These are phyloP conservation scores for Diplodia mutila DNA, from an alignment of 2,329 filamentous ascomycete genomes.

Conservation along the genomic window DNA sequence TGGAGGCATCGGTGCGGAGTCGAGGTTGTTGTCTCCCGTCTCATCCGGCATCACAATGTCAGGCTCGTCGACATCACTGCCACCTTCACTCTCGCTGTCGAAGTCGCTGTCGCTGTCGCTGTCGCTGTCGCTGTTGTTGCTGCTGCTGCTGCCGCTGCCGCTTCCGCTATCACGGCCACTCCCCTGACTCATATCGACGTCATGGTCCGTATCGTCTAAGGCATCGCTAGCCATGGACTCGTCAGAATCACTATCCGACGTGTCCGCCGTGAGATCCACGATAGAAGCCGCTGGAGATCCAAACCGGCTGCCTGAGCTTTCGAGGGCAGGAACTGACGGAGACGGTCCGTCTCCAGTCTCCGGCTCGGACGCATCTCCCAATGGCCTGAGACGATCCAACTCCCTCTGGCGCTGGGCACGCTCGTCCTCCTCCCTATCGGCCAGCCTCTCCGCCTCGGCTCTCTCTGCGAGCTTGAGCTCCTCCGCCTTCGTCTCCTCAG, in stretches of 20 bases:
- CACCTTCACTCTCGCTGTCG: too few species aligned
- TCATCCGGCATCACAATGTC: too few species aligned
- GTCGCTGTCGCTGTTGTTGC: not conserved
- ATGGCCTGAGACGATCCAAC: not conserved
- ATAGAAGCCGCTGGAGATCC: not conserved
- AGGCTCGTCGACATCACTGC: too few species aligned
- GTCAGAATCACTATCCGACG: not conserved
- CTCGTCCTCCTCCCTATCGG: slow-evolving; percentile 13
- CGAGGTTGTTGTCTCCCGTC: too few species aligned
- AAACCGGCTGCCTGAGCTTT: not conserved
- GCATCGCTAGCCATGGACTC: not conserved
- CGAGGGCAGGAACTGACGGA: too few species aligned
- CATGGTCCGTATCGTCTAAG: not conserved
- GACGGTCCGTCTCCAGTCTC: too few species aligned
- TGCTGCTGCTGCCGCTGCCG: not conserved
- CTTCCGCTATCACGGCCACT: too few species aligned
- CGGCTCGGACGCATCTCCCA: not conserved
- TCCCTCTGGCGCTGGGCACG: not conserved
- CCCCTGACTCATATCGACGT: not conserved
- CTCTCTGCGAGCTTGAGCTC: slow-evolving; percentile 25
- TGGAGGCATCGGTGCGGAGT: not conserved
- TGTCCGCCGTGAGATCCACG: not conserved
- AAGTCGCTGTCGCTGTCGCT: not conserved
- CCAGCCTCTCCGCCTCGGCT: slow-evolving; percentile 19
- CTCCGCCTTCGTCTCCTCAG: not conserved